Base-by-base conservation (phyloP, 768 basidiomycete species). In the Butyriboletus loyo region DNA sequence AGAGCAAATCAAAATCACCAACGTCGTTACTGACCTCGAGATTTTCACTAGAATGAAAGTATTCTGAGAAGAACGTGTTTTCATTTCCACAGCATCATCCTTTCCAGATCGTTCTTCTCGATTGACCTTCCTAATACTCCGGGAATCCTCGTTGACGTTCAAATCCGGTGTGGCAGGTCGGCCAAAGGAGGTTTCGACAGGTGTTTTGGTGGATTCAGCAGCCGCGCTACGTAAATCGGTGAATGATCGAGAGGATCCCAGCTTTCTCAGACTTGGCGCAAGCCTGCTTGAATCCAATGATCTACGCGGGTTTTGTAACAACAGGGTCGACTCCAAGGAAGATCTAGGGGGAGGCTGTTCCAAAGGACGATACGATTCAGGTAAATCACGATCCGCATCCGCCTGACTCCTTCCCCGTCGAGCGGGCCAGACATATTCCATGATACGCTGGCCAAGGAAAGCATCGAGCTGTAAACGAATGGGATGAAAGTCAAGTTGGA, bases 341-440 rank as follows among this genome's bases (percentile, higher is more conserved):
- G 77, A 71, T 38, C 80, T 74, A 8, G 67, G 55, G 21, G 65
- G 53, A n/a, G 36, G 39, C 17, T 52, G 55, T 24, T 62, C 64
- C 14, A 50, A 38, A 28, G 60, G 48, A 42, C 60, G 64, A 27
- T 62, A 57, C 11, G 53, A 56, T 47, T 69, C 66, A 30, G 32
- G 15, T 34, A 36, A 22, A 27, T 58, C 54, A 32, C 21, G 27
- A 25, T 25, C 41, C 7, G 37, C 5, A 14, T 55, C 34, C 36
- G 37, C 41, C 21, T 42, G 52, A 32, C 58, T 65, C 53, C 65
- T 67, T 14, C 58, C 68, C 54, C 76, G 76, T 27, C 86, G 79
- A 22, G 81, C 77, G 22, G 87, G 86, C 85, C 90, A 94, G 28
- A 97, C 73, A 66, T 98, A 98, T 64, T 90, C 87, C 82, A 92